phyloP scores from a whole-genome alignment of 1,284 basidiomycete genomes.

The Rhodotorula mucilaginosa region DNA sequence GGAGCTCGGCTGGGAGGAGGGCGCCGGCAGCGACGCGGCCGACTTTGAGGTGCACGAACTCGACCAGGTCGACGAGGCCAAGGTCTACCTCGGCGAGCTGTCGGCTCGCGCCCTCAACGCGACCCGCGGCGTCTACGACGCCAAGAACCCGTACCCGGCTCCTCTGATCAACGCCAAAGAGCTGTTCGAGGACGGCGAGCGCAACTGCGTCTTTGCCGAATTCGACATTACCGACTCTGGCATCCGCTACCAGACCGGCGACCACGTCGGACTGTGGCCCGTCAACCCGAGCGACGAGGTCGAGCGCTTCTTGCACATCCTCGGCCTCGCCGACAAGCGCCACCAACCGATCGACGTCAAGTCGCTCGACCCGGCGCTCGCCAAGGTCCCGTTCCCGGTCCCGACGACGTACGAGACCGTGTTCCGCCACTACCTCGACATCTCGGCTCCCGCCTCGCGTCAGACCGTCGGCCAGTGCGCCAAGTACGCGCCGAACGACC shows the following conservation, averaged over 20 bases:
- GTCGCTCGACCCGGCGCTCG: conserved; percentile 92
- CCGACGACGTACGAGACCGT: conserved; percentile 93
- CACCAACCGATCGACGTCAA: conserved; percentile 84
- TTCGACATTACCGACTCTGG: conserved; percentile 92
- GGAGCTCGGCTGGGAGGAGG: conserved; percentile 85
- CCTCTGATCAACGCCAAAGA: conserved; percentile 75
- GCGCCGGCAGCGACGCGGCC: conserved; percentile 88
- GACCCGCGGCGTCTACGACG: conserved; percentile 90
- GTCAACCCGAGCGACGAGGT: conserved; percentile 90
- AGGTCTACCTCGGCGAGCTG: conserved; percentile 79
- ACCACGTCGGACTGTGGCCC: conserved; percentile 97
- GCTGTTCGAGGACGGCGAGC: conserved; percentile 74
- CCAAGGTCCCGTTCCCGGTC: conserved; percentile 97
- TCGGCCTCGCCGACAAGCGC: conserved; percentile 68
- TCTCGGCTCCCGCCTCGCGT: conserved; percentile 86
- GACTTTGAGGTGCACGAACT: conserved; percentile 91
- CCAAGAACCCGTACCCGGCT: conserved; percentile 93
- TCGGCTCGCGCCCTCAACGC: conserved; percentile 83
- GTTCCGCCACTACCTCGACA: conserved; percentile 94
- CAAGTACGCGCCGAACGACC: conserved; percentile 80
- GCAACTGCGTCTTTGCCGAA: conserved; percentile 94
- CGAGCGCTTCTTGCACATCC: conserved; percentile 76
- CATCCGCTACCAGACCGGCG: conserved; percentile 97
- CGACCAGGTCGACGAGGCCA: conserved; percentile 60
- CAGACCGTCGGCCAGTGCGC: conserved; percentile 84